Evolutionary conservation across 1,139 yeast species (phyloP), one percentile per base, ranked within the genome.

Genomic region (Wickerhamomyces sp.): DNA sequence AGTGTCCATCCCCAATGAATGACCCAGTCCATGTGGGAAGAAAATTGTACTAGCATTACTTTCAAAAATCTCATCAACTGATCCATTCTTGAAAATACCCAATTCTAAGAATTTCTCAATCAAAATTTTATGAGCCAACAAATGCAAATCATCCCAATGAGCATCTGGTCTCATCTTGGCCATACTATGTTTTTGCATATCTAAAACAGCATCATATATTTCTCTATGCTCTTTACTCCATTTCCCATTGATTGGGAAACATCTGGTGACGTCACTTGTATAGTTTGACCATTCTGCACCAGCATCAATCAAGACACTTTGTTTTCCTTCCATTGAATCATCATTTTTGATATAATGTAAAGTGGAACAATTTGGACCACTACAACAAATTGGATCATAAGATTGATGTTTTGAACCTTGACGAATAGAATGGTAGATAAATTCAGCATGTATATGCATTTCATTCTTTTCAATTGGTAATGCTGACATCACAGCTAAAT

Each of bases 201-300:
- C 82, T 51, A 74, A 69, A 6, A 93, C 99, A n/a, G 85, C 70
- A 38, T 79, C 79, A 64, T 93, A 93, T 44, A 93, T 83, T 46
- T 78, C 86, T 57, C 87, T 76, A 55, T 91, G 94, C 61, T 93
- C 98, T 53, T 76, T 76, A 11, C 93, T 78, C 91, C 96, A 93
- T 50, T 83, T 82, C 9, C 99, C 99, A 53, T 73, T 76, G 49
- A 90, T 80, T 26, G 99, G 99, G 78, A 90, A 93, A 61, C 95
- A 86, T 63, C 99, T 78, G 18, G 99, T 93, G 42, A 93, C 96
- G 62, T 93, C 99, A 41, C 91, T 76, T 6, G 96, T 93, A 65
- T 93, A 93, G 61, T 89, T 80, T 52, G 79, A 78, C 96, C 97
- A 91, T 69, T 91, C 98, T 8, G 96, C 96, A 43, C 99, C 99